These are phyloP conservation scores for Naganishia albida DNA, from an alignment of 1,284 basidiomycete genomes.

Conservation along the genomic window DNA sequence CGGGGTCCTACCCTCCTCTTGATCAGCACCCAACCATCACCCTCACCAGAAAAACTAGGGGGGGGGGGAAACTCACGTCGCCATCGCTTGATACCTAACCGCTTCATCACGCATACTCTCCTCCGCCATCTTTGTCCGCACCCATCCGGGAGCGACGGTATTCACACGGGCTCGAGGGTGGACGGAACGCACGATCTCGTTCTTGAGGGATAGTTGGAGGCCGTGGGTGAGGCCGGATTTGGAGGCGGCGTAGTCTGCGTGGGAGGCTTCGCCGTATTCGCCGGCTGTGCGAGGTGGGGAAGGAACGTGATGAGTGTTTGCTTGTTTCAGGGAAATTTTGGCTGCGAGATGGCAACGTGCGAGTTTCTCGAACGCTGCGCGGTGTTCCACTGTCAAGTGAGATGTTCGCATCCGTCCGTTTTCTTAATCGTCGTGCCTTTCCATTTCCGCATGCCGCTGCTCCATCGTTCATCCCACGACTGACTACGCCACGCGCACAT, in stretches of 20 bases:
- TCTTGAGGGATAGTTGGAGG: constrained; percentile 67
- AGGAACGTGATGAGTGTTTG: background rate
- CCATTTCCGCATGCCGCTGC: no score
- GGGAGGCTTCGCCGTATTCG: constrained; percentile 69
- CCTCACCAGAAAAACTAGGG: background rate
- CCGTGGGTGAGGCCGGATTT: constrained; percentile 71
- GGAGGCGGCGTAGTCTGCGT: constrained; percentile 53
- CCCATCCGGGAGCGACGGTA: constrained; percentile 70
- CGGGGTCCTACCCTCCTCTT: constrained; percentile 59
- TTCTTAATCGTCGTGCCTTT: no score
- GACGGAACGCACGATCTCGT: constrained; percentile 65
- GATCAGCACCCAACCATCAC: background rate
- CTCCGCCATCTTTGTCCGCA: constrained; percentile 64
- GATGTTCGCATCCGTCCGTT: no score
- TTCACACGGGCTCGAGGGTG: constrained; percentile 72
- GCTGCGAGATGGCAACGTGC: no score
- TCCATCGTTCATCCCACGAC: no score
- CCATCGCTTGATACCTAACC: constrained; percentile 60
- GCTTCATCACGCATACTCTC: constrained; percentile 55
- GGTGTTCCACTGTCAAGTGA: no score
- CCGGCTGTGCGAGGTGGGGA: constrained; percentile 58
- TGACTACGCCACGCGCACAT: no score
- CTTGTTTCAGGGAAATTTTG: no score
- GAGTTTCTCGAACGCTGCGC: no score
- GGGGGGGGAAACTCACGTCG: constrained; percentile 59